These are phyloP conservation scores for Terana coerulea DNA, from an alignment of 768 basidiomycete species.

Conservation along the genomic window DNA sequence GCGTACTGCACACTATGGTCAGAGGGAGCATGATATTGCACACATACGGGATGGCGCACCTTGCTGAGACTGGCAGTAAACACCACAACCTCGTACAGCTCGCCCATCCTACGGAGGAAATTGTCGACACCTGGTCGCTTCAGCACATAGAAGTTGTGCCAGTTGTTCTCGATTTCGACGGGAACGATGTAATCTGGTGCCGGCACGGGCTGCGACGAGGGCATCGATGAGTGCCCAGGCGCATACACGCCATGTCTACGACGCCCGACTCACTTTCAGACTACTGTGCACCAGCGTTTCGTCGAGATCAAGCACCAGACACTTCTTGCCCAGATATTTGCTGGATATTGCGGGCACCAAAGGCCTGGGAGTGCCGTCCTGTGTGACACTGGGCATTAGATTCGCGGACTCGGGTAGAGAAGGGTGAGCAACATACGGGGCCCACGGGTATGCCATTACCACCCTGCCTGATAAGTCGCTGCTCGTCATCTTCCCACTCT, in stretches of 20 bases:
- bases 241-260: background rate
- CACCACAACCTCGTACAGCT: conserved; percentile 95
- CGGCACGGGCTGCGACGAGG: conserved; percentile 70
- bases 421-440: conserved; percentile 51
- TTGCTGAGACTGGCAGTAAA: conserved; percentile 98
- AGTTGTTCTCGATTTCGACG: conserved; percentile 97
- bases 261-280: conserved; percentile 69
- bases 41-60: conserved; percentile 38
- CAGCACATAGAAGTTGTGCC: conserved; percentile 98
- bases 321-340: conserved; percentile 86
- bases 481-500: conserved; percentile 84
- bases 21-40: conserved; percentile 13
- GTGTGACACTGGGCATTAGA: conserved; percentile 1
- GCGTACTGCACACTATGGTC: conserved; percentile 94
- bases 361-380: conserved; percentile 86
- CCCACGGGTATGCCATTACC: conserved; percentile 94
- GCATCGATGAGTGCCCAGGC: conserved; percentile 28
- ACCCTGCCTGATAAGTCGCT: conserved; percentile 80
- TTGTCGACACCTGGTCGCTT: conserved; percentile 98
- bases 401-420: conserved; percentile 4
- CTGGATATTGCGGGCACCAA: conserved; percentile 81
- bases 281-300: conserved; percentile 96
- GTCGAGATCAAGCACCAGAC: conserved; percentile 92
- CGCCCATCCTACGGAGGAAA: conserved; percentile 96
- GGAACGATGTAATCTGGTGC: conserved; percentile 92